phyloP scores from a whole-genome alignment of 305 asterid species.

The Ilex paraguariensis region DNA sequence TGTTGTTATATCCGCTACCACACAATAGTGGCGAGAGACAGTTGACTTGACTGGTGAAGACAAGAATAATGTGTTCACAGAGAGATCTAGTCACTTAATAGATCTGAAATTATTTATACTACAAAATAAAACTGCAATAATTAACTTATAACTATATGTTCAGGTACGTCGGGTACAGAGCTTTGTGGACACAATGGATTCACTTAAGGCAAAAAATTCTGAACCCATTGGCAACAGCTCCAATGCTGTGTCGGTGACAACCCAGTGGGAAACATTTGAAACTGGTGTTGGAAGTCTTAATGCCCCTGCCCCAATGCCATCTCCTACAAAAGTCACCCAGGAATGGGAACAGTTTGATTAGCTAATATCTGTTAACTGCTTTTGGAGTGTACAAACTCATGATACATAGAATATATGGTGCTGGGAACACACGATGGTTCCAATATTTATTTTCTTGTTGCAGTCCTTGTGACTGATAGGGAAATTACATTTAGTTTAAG shows the following conservation, averaged over 20 bases:
- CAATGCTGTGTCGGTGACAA: conserved; percentile 28
- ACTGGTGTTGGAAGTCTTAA: conserved; percentile 31
- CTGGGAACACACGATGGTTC: too few relatives aligned
- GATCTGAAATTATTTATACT: too few relatives aligned
- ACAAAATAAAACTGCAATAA: too few relatives aligned
- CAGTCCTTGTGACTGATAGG: too few relatives aligned
- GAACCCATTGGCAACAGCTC: conserved; percentile 24
- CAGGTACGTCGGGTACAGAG: conserved; percentile 89
- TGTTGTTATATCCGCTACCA: neutral
- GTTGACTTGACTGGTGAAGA: too few relatives aligned
- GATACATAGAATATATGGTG: too few relatives aligned
- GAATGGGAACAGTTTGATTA: conserved; percentile 24
- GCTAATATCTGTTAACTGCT: too few relatives aligned
- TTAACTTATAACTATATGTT: neutral
- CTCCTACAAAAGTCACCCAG: neutral
- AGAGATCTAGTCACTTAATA: too few relatives aligned
- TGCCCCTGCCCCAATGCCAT: conserved; percentile 10
- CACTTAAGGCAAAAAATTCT: conserved; percentile 54
- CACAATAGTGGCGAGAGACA: neutral
- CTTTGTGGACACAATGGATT: conserved; percentile 67
- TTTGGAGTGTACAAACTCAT: too few relatives aligned
- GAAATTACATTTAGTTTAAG: too few relatives aligned
- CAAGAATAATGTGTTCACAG: too few relatives aligned
- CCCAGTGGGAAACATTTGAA: conserved; percentile 54
- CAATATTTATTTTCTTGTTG: too few relatives aligned